These are phyloP conservation scores for Saccharomyces cerevisiae DNA, from an alignment of 805 yeast species.

Conservation along the genomic window DNA sequence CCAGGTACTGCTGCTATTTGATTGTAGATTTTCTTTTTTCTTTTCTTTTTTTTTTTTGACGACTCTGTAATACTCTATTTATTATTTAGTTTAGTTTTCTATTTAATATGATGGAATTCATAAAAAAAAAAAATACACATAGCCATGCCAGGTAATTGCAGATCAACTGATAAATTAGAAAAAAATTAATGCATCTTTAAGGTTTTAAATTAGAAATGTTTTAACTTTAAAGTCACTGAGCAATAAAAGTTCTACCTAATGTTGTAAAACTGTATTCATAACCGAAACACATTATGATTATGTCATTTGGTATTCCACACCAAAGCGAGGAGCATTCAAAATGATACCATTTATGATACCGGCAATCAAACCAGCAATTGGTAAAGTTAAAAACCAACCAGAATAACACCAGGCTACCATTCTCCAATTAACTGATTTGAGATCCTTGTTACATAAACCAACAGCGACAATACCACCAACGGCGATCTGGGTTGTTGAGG, in stretches of 20 bases:
- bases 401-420: slow-evolving; percentile 62
- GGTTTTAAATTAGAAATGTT: no score
- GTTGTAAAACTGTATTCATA: background rate
- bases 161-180: no score
- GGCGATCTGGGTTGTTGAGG: slow-evolving; percentile 72
- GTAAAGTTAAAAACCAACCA: slow-evolving; percentile 69
- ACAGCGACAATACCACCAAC: slow-evolving; percentile 72
- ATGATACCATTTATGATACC: slow-evolving; percentile 59
- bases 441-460: slow-evolving; percentile 61
- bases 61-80: no score
- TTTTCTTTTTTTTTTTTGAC: no score
- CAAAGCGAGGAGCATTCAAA: slow-evolving; percentile 51
- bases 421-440: slow-evolving; percentile 65
- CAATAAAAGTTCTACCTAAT: background rate
- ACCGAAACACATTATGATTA: background rate
- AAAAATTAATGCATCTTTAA: no score
- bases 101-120: no score
- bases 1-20: no score
- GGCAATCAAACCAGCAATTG: slow-evolving; percentile 64
- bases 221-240: background rate
- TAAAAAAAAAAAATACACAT: background rate
- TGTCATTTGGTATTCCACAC: slow-evolving; percentile 24
- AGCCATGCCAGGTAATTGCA: background rate
- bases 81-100: background rate
- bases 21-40: no score